A percentile compares a stretch with the other conserved stretches of the same genome.
Conservation (phyloP, 192 early-diverging fungal species). For the Podila verticillata region DNA sequence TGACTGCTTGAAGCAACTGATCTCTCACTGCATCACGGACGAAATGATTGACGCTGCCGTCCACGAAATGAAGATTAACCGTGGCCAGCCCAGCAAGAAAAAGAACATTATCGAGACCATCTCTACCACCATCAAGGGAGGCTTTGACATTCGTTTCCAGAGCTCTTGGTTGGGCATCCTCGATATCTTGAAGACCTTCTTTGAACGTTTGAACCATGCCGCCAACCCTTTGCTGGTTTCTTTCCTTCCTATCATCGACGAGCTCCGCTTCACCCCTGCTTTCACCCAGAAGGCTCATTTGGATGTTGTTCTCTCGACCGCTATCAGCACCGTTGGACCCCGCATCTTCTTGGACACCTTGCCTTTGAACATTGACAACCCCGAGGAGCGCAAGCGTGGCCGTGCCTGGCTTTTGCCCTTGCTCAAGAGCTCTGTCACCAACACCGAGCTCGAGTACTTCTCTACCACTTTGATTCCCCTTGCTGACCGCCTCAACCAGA, state of each 20-base stretch:
- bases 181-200: conserved; percentile 75
- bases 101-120: conserved; percentile 59
- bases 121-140: conserved; percentile 58
- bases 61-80: conserved; percentile 40
- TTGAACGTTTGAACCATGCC: conserved; percentile 74
- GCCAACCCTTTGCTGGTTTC: conserved; percentile 68
- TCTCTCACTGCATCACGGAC: conserved; percentile 79
- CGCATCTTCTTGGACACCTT: conserved; percentile 76
- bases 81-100: conserved; percentile 34
- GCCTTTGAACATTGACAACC: conserved; percentile 86
- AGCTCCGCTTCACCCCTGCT: conserved; percentile 83
- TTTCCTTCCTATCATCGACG: conserved; percentile 70
- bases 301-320: conserved; percentile 82
- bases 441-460: conserved; percentile 80
- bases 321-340: conserved; percentile 84
- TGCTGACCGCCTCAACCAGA: conserved; percentile 74
- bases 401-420: conserved; percentile 93
- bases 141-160: conserved; percentile 82
- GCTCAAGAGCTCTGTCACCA: conserved; percentile 78
- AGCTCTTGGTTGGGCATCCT: conserved; percentile 89
- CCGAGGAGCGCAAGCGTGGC: conserved; percentile 61
- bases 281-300: conserved; percentile 89
- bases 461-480: conserved; percentile 77
- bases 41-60: conserved; percentile 73
- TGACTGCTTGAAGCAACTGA: conserved; percentile 73